Evolutionary conservation across 441 rosid genomes (phyloP).

Genomic region (Dalechampia spathulata): DNA sequence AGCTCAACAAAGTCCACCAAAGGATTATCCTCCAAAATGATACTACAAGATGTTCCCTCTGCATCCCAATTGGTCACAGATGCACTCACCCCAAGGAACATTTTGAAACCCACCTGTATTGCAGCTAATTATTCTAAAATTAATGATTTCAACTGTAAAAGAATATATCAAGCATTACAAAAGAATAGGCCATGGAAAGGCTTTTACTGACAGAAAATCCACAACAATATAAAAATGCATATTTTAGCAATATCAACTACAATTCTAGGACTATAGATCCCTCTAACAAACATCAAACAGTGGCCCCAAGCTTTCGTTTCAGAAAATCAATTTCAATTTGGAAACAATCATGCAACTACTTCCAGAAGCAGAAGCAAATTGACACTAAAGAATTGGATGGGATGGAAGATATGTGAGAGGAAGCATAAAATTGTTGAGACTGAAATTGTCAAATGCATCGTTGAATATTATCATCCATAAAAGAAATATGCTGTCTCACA

Average conservation of each 20-base stretch:
- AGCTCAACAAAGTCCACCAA: conserved; percentile 87
- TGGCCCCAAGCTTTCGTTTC: no score
- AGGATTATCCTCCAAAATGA: conserved; percentile 80
- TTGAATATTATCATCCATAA: not conserved
- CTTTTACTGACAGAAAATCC: no score
- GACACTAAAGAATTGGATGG: not conserved
- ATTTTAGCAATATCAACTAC: not conserved
- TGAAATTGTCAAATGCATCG: not conserved
- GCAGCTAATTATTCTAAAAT: conserved; percentile 13
- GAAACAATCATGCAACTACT: not conserved
- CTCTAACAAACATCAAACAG: not conserved
- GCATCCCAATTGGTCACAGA: conserved; percentile 86
- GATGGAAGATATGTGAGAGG: no score
- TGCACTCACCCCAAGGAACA: conserved; percentile 86
- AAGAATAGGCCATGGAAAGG: conserved; percentile 5
- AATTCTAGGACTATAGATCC: not conserved
- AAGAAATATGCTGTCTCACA: not conserved
- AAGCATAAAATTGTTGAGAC: no score
- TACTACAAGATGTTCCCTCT: conserved; percentile 79
- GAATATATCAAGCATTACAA: conserved; percentile 1
- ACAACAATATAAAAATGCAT: no score
- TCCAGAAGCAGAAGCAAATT: not conserved
- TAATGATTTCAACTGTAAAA: not conserved
- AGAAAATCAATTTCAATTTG: no score
- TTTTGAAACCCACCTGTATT: conserved; percentile 86